phyloP scores from a whole-genome alignment of 2,329 filamentous ascomycete genomes.

The Botrytis hyacinthi region DNA sequence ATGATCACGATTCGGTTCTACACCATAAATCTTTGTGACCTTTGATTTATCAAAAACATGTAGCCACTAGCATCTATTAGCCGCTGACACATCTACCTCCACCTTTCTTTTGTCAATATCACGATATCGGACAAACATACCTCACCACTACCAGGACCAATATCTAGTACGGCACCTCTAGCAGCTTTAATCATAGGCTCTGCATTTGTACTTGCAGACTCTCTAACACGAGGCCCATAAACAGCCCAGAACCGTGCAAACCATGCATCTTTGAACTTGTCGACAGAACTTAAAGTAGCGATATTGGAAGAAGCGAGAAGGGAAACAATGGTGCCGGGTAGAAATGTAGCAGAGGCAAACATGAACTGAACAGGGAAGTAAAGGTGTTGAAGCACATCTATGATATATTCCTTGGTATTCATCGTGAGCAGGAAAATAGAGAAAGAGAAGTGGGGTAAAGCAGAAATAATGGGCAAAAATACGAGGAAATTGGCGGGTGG shows the following conservation, averaged over 20 bases:
- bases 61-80: constrained; percentile 44
- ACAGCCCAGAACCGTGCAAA: constrained; percentile 61
- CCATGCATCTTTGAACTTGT: constrained; percentile 46
- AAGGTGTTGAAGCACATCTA: constrained; percentile 26
- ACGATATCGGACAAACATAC: constrained; percentile 55
- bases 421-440: not conserved
- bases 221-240: constrained; percentile 51
- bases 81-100: constrained; percentile 42
- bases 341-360: constrained; percentile 45
- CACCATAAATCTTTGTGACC: constrained; percentile 53
- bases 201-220: constrained; percentile 45
- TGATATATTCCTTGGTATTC: constrained; percentile 16
- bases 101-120: constrained; percentile 30
- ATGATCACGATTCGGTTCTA: constrained; percentile 60
- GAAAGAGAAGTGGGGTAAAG: not conserved
- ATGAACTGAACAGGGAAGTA: constrained; percentile 55
- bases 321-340: constrained; percentile 50
- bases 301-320: constrained; percentile 43
- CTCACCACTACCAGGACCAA: constrained; percentile 59
- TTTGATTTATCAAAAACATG: constrained; percentile 21
- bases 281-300: constrained; percentile 43
- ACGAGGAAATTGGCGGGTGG: not conserved
- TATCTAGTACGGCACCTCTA: constrained; percentile 45
- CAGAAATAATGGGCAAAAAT: not conserved
- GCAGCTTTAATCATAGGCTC: constrained; percentile 41